Conservation (phyloP, 2,329 filamentous ascomycete genomes). For the Apiospora arundinis region DNA sequence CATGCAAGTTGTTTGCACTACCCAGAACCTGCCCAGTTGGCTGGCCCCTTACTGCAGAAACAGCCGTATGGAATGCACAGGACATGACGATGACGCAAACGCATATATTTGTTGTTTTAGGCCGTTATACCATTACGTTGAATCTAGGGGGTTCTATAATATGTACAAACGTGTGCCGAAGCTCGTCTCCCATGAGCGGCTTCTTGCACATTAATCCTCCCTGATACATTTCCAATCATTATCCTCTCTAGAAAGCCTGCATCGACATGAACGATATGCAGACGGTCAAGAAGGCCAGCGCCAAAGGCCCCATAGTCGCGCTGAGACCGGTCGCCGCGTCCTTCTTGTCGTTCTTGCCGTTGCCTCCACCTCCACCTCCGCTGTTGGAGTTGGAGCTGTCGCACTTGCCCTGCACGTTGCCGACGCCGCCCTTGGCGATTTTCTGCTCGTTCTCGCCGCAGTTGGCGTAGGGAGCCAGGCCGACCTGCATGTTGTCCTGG, state of each 20-base stretch:
- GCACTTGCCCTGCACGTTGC: constrained; percentile 4
- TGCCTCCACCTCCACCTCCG: neutral
- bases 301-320: neutral
- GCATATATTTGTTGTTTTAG: neutral
- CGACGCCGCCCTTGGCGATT: constrained; percentile 9
- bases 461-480: constrained; percentile 58
- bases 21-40: neutral
- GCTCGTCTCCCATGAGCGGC: neutral
- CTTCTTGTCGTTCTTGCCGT: neutral
- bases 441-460: constrained; percentile 48
- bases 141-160: neutral
- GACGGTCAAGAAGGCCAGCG: neutral
- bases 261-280: constrained; percentile 16
- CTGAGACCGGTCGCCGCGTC: neutral
- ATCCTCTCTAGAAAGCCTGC: neutral
- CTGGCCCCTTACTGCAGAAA: neutral
- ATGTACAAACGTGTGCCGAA: neutral
- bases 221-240: neutral
- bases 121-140: neutral
- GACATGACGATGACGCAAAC: neutral
- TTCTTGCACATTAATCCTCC: neutral
- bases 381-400: neutral
- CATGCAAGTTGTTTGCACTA: neutral
- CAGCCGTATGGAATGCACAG: neutral
- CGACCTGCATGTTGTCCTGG: constrained; percentile 53